Base-by-base conservation (phyloP, 768 basidiomycete species). In the Mycena maculata region DNA sequence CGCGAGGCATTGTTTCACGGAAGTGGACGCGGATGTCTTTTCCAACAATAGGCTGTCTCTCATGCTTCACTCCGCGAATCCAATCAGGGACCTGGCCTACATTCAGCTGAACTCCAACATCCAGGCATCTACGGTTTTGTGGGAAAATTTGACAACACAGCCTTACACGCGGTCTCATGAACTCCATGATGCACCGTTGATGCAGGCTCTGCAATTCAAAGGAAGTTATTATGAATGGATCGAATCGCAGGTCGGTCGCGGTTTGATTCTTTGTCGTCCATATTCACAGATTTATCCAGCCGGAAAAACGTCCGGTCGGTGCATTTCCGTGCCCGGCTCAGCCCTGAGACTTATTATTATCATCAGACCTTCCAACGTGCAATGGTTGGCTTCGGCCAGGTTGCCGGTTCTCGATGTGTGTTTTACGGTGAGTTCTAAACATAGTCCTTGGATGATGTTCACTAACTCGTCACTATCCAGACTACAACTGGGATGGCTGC, bases 1-100 rank as follows among this genome's bases (percentile, higher is more conserved):
- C 16, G 72, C 75, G 1, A 65, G 71, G 23, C 74, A 78, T 54
- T 69, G 78, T 49, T 79, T 79, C 70, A 44, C 28, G 52, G 79
- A 80, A 54, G 60, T 73, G 22, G 62, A 56, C 1, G 74, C 74
- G 15, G 56, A 78, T 54, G 71, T 74, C 12, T 80, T 76, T 52
- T 68, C 75, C 10, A 71, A 76, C 61, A 79, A 77, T 56, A 70
- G 74, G 13, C 58, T 71, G 12, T 76, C 77, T 13, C 12, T 25
- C 22, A 48, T 45, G 44, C 44, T 45, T 18, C 44, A 45, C 44
- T 45, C 44, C 44, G 10, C 25, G 1, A 50, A 50, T 50, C 23
- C 27, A 12, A 50, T 50, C 48, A 11, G 25, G 23, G 48, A 50
- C 12, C 25, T 50, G 18, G 44, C 44, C 7, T 45, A 45, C n/a